Evolutionary conservation across 2,329 filamentous ascomycete genomes (phyloP).

Genomic region (Hypoxylon sp.): DNA sequence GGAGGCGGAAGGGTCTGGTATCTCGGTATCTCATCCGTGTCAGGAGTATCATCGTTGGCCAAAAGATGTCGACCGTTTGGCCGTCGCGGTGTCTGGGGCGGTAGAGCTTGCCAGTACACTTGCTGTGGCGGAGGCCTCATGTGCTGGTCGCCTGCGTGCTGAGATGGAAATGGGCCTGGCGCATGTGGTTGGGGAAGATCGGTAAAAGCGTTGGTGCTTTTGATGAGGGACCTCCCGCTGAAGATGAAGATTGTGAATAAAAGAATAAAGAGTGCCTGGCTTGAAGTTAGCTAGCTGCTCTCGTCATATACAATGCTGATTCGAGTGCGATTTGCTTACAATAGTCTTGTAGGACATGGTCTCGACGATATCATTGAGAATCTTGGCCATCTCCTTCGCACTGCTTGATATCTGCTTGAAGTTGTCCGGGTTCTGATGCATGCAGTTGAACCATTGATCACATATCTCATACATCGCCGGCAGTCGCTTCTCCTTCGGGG

Average conservation of each 20-base stretch:
- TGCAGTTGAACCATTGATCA: constrained; percentile 86
- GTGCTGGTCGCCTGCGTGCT: constrained; percentile 40
- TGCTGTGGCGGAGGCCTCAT: constrained; percentile 44
- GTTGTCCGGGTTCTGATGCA: constrained; percentile 83
- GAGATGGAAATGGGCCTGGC: constrained; percentile 43
- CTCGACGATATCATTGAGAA: constrained; percentile 94
- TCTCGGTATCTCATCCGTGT: constrained; percentile 65
- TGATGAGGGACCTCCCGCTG: constrained; percentile 53
- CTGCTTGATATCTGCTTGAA: constrained; percentile 86
- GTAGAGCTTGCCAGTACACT: constrained; percentile 51
- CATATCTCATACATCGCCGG: constrained; percentile 83
- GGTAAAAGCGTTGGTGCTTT: constrained; percentile 47
- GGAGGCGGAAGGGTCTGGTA: constrained; percentile 60
- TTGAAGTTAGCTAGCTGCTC: constrained; percentile 35
- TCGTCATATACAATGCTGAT: background rate
- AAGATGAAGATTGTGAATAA: constrained; percentile 51
- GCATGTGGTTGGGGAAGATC: constrained; percentile 45
- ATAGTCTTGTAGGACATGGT: constrained; percentile 86
- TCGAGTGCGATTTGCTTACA: constrained; percentile 58
- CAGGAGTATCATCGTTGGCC: constrained; percentile 55
- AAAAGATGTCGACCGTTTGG: constrained; percentile 42
- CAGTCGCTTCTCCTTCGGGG: constrained; percentile 70
- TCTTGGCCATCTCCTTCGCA: constrained; percentile 89
- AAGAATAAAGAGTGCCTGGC: constrained; percentile 49
- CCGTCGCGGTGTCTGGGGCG: constrained; percentile 52